Evolutionary conservation across 208 protist genomes (phyloP).

Genomic region (Angomonas deanei): DNA sequence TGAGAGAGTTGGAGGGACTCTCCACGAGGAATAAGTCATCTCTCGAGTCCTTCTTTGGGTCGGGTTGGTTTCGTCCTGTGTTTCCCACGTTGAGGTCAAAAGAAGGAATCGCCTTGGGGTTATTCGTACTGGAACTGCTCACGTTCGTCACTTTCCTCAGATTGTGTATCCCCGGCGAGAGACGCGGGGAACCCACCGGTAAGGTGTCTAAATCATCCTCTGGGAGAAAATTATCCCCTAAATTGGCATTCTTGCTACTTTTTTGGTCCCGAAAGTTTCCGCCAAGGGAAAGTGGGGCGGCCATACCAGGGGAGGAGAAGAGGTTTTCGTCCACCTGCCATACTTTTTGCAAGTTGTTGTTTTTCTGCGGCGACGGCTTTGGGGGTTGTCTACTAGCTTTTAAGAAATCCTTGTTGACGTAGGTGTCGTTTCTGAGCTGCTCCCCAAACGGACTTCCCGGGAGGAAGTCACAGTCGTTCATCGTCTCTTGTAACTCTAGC

Average conservation of each 20-base stretch:
- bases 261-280: background rate
- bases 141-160: too few species aligned
- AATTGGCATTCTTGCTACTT: background rate
- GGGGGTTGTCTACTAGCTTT: background rate
- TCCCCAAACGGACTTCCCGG: background rate
- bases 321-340: background rate
- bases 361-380: background rate
- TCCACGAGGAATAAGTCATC: too few species aligned
- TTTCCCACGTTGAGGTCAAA: too few species aligned
- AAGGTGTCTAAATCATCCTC: background rate
- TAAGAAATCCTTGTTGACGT: background rate
- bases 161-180: too few species aligned
- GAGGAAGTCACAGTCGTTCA: background rate
- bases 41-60: too few species aligned
- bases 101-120: too few species aligned
- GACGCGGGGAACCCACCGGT: background rate
- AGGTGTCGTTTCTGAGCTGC: background rate
- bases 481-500: background rate
- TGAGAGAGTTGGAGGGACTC: too few species aligned
- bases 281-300: background rate
- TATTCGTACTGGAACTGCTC: too few species aligned
- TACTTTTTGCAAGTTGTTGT: too few species aligned
- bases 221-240: background rate
- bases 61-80: background rate
- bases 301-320: background rate